phyloP scores from a whole-genome alignment of 2,329 filamentous ascomycete genomes.

The Colletotrichum abscissum region DNA sequence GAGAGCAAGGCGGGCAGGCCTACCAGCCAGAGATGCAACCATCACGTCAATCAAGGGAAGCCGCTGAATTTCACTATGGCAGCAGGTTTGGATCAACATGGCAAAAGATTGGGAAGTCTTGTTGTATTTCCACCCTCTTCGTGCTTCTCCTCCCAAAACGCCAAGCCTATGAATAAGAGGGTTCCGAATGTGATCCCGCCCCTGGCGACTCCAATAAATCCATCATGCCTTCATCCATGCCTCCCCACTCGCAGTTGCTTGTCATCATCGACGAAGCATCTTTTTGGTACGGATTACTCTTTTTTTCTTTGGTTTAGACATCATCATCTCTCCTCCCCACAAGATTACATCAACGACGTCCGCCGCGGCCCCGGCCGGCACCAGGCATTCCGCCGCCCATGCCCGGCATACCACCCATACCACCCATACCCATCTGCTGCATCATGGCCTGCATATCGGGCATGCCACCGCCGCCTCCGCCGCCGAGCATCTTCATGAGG shows the following conservation, averaged over 20 bases:
- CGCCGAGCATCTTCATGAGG: slow-evolving; percentile 92
- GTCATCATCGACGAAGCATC: neutral
- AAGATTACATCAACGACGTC: slow-evolving; percentile 28
- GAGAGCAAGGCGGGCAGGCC: neutral
- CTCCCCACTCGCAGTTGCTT: neutral
- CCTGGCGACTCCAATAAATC: slow-evolving; percentile 3
- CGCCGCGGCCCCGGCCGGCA: slow-evolving; percentile 4
- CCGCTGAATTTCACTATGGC: too few species aligned
- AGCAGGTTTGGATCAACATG: neutral
- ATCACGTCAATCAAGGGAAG: neutral
- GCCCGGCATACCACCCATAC: slow-evolving; percentile 61
- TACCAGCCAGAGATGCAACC: too few species aligned
- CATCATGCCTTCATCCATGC: slow-evolving; percentile 9
- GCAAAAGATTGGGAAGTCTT: neutral
- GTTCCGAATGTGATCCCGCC: slow-evolving; percentile 18
- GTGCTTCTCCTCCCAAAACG: slow-evolving; percentile 1
- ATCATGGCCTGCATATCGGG: slow-evolving; percentile 73
- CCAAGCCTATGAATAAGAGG: slow-evolving; percentile 18
- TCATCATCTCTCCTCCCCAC: neutral
- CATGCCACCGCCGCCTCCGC: slow-evolving; percentile 69
- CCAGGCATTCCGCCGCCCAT: slow-evolving; percentile 5
- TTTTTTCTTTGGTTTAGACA: neutral
- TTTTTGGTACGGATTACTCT: neutral
- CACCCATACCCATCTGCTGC: slow-evolving; percentile 75
- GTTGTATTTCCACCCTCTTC: neutral